Evolutionary conservation across 2,329 filamentous ascomycete species (phyloP).

Genomic region (Xylaria sp.): DNA sequence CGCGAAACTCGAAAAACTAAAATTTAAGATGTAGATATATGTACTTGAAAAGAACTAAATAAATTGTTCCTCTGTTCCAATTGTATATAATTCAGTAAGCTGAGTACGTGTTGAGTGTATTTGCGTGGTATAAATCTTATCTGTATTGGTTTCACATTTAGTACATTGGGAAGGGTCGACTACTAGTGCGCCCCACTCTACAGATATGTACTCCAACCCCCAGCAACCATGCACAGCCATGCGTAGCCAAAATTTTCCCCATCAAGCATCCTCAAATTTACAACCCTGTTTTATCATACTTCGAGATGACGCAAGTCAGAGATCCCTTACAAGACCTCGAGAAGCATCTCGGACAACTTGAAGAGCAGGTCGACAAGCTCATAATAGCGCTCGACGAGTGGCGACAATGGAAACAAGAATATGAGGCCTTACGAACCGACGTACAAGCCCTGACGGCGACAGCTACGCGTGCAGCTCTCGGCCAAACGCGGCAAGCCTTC

Average conservation of each 20-base stretch:
- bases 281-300: background rate
- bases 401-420: slow-evolving; percentile 91
- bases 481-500: slow-evolving; percentile 67
- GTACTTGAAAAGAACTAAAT: no score
- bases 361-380: slow-evolving; percentile 79
- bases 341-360: slow-evolving; percentile 77
- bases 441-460: slow-evolving; percentile 67
- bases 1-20: no score
- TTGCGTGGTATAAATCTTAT: background rate
- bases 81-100: no score
- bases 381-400: slow-evolving; percentile 83
- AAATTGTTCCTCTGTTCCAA: no score
- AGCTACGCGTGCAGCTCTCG: slow-evolving; percentile 64
- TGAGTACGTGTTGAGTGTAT: no score
- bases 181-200: background rate
- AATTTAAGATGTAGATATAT: no score
- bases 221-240: background rate
- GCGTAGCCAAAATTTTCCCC: slow-evolving; percentile 15
- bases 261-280: slow-evolving; percentile 13
- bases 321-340: slow-evolving; percentile 76
- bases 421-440: slow-evolving; percentile 88
- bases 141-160: no score
- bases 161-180: background rate
- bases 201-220: background rate
- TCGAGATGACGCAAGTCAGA: slow-evolving; percentile 45